These are phyloP conservation scores for Nephelium lappaceum DNA, from an alignment of 345 rosid species.

Conservation along the genomic window DNA sequence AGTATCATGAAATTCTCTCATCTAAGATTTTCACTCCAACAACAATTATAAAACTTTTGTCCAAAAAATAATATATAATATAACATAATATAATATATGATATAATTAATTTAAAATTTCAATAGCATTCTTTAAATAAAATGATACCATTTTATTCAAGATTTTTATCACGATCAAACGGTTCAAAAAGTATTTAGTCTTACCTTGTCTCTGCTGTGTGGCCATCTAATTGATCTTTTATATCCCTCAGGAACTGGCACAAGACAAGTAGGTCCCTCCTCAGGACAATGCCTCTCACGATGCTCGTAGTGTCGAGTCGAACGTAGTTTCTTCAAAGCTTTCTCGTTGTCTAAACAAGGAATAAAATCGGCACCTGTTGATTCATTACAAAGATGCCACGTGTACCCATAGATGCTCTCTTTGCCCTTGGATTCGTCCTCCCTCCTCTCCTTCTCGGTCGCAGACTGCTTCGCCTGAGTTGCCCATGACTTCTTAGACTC, in stretches of 20 bases:
- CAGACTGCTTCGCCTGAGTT: slow-evolving; percentile 72
- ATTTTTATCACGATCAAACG: background rate
- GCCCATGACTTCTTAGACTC: slow-evolving; percentile 80
- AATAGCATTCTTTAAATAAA: too few relatives aligned
- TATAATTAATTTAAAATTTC: too few relatives aligned
- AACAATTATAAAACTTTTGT: too few relatives aligned
- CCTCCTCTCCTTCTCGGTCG: slow-evolving; percentile 72
- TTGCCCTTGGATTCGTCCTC: slow-evolving; percentile 36
- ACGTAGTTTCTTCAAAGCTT: slow-evolving; percentile 57
- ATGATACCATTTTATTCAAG: too few relatives aligned
- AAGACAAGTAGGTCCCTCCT: slow-evolving; percentile 72
- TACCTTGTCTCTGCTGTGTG: slow-evolving; percentile 88
- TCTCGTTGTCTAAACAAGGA: slow-evolving; percentile 90
- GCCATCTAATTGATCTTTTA: slow-evolving; percentile 73
- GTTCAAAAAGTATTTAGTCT: background rate
- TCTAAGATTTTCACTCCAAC: too few relatives aligned
- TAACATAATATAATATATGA: too few relatives aligned
- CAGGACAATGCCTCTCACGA: slow-evolving; percentile 95
- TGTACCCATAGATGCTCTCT: slow-evolving; percentile 37
- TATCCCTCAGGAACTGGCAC: slow-evolving; percentile 73
- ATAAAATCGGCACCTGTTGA: slow-evolving; percentile 87
- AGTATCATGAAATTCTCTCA: too few relatives aligned
- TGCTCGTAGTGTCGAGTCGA: slow-evolving; percentile 75
- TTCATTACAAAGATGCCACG: slow-evolving; percentile 78
- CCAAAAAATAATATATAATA: too few relatives aligned